Evolutionary conservation across 176 grass and related monocot genomes (phyloP).

Genomic region (Zoysia pacifica): DNA sequence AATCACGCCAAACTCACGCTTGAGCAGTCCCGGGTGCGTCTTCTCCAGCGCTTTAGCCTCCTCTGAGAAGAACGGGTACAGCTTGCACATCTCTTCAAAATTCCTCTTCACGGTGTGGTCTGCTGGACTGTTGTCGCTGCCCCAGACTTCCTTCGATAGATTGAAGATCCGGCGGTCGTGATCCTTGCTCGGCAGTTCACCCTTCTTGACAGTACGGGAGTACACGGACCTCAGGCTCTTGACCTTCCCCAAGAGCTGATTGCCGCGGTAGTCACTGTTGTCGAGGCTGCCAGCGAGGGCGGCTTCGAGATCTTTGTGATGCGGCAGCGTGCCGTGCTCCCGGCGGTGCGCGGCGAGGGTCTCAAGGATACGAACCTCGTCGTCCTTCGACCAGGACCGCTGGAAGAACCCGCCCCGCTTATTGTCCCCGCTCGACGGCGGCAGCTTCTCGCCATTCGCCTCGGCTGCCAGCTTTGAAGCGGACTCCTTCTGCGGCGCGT

Average conservation of each 20-base stretch:
- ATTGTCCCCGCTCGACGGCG: not conserved
- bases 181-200: slow-evolving; percentile 24
- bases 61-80: slow-evolving; percentile 47
- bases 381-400: slow-evolving; percentile 47
- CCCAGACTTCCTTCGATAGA: slow-evolving; percentile 43
- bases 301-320: not conserved
- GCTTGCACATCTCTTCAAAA: slow-evolving; percentile 7
- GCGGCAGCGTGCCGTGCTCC: slow-evolving; percentile 43
- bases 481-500: not conserved
- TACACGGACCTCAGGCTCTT: slow-evolving; percentile 19
- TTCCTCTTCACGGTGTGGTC: not conserved
- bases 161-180: slow-evolving; percentile 38
- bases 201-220: not conserved
- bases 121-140: not conserved
- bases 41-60: slow-evolving; percentile 32
- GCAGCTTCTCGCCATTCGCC: not conserved
- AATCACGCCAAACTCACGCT: slow-evolving; percentile 46
- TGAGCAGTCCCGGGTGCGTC: slow-evolving; percentile 23
- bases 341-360: slow-evolving; percentile 31
- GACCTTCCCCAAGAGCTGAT: slow-evolving; percentile 43
- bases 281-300: slow-evolving; percentile 40
- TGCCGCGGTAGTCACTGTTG: not conserved
- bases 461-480: not conserved
- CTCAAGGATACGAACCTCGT: slow-evolving; percentile 50
- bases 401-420: not conserved